Evolutionary conservation across 2,329 filamentous ascomycete species (phyloP).

Genomic region (Cladosporium colombiae): DNA sequence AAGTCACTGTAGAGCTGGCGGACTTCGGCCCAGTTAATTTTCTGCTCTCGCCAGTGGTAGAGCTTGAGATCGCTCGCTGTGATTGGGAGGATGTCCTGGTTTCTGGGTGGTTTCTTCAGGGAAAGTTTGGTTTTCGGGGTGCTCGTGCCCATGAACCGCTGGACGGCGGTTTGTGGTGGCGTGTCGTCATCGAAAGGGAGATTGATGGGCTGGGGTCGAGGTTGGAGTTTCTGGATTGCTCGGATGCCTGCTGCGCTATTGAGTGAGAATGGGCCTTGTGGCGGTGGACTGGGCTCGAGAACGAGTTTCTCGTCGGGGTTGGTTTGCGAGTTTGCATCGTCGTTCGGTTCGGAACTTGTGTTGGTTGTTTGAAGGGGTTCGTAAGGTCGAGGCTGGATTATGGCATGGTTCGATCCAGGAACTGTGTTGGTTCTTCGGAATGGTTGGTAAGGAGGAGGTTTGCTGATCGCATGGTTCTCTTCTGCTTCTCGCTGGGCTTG

Average conservation of each 20-base stretch:
- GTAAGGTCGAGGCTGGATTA: neutral
- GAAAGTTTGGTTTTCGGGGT: neutral
- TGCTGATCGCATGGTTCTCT: neutral
- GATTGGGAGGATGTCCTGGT: neutral
- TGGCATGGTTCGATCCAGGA: neutral
- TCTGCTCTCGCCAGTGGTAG: conserved; percentile 9
- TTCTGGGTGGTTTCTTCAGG: neutral
- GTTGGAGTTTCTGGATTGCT: neutral
- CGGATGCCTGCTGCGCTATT: conserved; percentile 5
- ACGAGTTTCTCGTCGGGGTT: neutral
- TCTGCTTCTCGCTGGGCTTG: neutral
- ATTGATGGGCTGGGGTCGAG: neutral
- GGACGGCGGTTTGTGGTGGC: neutral
- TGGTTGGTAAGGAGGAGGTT: neutral
- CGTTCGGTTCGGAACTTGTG: neutral
- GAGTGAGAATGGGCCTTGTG: neutral
- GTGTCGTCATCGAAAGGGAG: neutral
- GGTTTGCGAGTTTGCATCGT: neutral
- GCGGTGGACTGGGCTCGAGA: neutral
- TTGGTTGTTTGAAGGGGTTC: neutral
- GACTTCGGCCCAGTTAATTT: neutral
- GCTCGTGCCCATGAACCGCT: conserved; percentile 5
- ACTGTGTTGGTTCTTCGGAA: neutral
- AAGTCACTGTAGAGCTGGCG: neutral
- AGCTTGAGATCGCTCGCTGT: neutral